Evolutionary conservation across 1,139 yeast species (phyloP).

Genomic region (Yamadazyma spencermartinsiae): DNA sequence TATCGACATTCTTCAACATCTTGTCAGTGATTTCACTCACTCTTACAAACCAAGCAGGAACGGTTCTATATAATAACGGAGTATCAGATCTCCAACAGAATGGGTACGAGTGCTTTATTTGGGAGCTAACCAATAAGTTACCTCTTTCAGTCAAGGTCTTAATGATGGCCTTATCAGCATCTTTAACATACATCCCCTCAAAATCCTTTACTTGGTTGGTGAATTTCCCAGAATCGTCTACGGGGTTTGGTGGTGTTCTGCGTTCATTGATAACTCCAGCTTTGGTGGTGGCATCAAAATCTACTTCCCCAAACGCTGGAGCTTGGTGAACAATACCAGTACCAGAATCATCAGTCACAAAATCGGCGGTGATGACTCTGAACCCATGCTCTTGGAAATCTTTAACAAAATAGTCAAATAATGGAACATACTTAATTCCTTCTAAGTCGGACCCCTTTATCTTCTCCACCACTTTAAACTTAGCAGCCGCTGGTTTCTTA

Average conservation of each 20-base stretch:
- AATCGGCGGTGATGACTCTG: conserved; percentile 76
- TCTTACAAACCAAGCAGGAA: conserved; percentile 98
- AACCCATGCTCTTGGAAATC: conserved; percentile 75
- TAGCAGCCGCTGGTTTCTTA: conserved; percentile 92
- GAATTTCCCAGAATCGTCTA: conserved; percentile 88
- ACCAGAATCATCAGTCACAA: conserved; percentile 94
- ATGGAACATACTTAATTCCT: conserved; percentile 79
- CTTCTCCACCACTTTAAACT: conserved; percentile 78
- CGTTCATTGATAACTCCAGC: conserved; percentile 74
- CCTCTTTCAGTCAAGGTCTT: conserved; percentile 80
- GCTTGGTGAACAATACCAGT: conserved; percentile 99
- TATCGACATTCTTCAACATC: conserved; percentile 82
- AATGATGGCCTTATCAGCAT: conserved; percentile 90
- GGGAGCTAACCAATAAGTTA: conserved; percentile 71
- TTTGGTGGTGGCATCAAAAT: conserved; percentile 78
- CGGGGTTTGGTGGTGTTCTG: conserved; percentile 83
- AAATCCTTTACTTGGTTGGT: conserved; percentile 72
- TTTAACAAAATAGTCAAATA: conserved; percentile 78
- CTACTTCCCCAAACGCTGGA: conserved; percentile 99
- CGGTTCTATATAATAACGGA: conserved; percentile 91
- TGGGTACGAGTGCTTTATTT: conserved; percentile 94
- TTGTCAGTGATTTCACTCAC: conserved; percentile 83
- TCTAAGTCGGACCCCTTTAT: conserved; percentile 76
- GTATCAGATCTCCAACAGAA: conserved; percentile 99
- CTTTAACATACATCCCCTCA: conserved; percentile 87